phyloP scores from a whole-genome alignment of 352 stramenopile species.

The Pythium rhizo-oryzae region DNA sequence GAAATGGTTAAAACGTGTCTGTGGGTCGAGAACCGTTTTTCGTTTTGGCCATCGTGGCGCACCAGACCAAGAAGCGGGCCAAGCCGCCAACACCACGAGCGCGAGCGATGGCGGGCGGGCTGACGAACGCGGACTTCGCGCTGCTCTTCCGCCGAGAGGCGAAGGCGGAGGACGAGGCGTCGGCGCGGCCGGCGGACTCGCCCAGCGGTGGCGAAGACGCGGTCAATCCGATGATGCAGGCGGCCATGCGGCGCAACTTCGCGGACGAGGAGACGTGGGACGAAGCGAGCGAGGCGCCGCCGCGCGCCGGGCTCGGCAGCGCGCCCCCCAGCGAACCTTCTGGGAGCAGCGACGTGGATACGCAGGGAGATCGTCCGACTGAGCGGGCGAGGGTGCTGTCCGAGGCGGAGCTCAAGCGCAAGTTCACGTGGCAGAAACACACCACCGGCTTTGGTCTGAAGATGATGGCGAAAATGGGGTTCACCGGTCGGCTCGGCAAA shows the following conservation, averaged over 20 bases:
- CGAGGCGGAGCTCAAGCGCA: slow-evolving; percentile 33
- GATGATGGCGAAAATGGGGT: slow-evolving; percentile 97
- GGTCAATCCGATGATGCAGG: slow-evolving; percentile 33
- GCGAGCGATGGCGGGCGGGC: slow-evolving; percentile 26
- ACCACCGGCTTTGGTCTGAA: slow-evolving; percentile 96
- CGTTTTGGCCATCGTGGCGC: not conserved
- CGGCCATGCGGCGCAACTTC: slow-evolving; percentile 30
- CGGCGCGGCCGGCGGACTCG: slow-evolving; percentile 5
- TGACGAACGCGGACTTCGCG: slow-evolving; percentile 83
- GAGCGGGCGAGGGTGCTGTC: slow-evolving; percentile 21
- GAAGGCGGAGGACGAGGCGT: slow-evolving; percentile 14
- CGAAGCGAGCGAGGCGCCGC: slow-evolving; percentile 5
- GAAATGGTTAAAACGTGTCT: not conserved
- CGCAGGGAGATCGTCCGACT: slow-evolving; percentile 12
- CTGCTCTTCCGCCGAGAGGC: slow-evolving; percentile 58
- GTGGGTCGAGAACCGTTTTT: not conserved
- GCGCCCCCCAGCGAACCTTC: slow-evolving; percentile 2
- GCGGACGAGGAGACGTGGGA: slow-evolving; percentile 31
- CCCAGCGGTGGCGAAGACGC: slow-evolving; percentile 8
- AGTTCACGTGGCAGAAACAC: slow-evolving; percentile 94
- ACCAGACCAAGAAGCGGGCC: not conserved
- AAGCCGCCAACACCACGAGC: no score
- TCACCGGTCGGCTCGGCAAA: slow-evolving; percentile 92
- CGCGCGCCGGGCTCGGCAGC: slow-evolving; percentile 18
- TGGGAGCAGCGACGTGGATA: slow-evolving; percentile 19